Evolutionary conservation across 805 yeast species (phyloP).

Genomic region (Ogataea nonfermentans): DNA sequence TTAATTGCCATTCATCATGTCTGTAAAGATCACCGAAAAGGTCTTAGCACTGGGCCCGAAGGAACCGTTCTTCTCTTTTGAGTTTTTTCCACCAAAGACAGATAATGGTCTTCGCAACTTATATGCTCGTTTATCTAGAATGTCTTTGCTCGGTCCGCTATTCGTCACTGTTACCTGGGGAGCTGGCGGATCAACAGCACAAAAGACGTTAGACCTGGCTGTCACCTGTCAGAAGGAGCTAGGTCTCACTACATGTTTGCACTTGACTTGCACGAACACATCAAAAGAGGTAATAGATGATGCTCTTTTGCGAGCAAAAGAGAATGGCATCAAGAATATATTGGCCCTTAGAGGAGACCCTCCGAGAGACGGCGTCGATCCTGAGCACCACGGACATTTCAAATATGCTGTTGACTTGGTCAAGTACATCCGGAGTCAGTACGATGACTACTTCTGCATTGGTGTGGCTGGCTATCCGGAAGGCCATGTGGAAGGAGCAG

Average conservation of each 20-base stretch:
- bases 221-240: conserved; percentile 69
- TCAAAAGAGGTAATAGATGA: conserved; percentile 71
- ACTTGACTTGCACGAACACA: conserved; percentile 94
- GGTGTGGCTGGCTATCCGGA: conserved; percentile 99
- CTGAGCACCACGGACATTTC: conserved; percentile 56
- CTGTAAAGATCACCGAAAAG: conserved; percentile 47
- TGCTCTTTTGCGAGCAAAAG: conserved; percentile 70
- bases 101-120: conserved; percentile 81
- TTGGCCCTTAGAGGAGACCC: conserved; percentile 96
- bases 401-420: conserved; percentile 84
- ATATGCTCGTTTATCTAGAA: conserved; percentile 80
- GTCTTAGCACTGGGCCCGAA: conserved; percentile 43
- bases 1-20: conserved; percentile 20
- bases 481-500: conserved; percentile 91
- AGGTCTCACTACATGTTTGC: conserved; percentile 88
- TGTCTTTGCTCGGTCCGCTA: conserved; percentile 83
- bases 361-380: conserved; percentile 59
- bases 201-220: conserved; percentile 82
- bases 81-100: conserved; percentile 97
- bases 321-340: conserved; percentile 80
- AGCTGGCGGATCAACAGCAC: conserved; percentile 94
- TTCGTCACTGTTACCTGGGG: conserved; percentile 98
- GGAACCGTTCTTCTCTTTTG: conserved; percentile 74
- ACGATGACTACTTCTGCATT: conserved; percentile 83
- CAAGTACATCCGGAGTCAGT: conserved; percentile 62